These are phyloP conservation scores for Apiotrichum domesticum DNA, from an alignment of 1,284 basidiomycete species.

Conservation along the genomic window DNA sequence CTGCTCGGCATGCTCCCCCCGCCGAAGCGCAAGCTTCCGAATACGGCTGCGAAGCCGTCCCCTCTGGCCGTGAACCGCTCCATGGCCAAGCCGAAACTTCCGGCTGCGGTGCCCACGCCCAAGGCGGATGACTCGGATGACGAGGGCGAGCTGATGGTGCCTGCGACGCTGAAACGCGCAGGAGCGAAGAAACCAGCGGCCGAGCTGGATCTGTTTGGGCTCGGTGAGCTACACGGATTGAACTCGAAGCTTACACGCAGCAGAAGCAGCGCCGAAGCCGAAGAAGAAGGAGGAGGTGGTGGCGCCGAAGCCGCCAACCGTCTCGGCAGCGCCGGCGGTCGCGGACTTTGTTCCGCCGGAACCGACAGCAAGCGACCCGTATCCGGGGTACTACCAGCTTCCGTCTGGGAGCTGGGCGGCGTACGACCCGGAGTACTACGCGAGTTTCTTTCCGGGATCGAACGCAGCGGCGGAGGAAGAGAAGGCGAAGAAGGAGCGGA, in stretches of 20 bases:
- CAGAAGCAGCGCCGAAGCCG: slow-evolving; percentile 11
- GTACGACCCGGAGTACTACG: slow-evolving; percentile 70
- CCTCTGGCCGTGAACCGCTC: slow-evolving; percentile 27
- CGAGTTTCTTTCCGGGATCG: slow-evolving; percentile 51
- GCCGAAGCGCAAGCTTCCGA: slow-evolving; percentile 41
- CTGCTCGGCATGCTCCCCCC: slow-evolving; percentile 45
- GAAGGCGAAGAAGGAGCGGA: slow-evolving; percentile 8
- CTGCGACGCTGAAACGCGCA: slow-evolving; percentile 19
- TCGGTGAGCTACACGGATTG: slow-evolving; percentile 22
- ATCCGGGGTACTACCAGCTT: slow-evolving; percentile 81
- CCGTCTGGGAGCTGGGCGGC: slow-evolving; percentile 73
- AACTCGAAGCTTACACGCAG: slow-evolving; percentile 1
- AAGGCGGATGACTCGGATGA: slow-evolving; percentile 28
- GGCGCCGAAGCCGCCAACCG: slow-evolving; percentile 27
- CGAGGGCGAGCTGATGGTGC: slow-evolving; percentile 6
- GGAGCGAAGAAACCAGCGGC: slow-evolving; percentile 14
- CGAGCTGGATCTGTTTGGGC: slow-evolving; percentile 41
- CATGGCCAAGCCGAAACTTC: slow-evolving; percentile 17
- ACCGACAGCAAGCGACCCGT: slow-evolving; percentile 66
- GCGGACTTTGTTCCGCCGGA: slow-evolving; percentile 64
- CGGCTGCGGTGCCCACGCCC: background rate
- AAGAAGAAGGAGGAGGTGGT: slow-evolving; percentile 1
- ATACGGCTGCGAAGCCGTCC: slow-evolving; percentile 4
- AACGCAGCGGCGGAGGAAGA: slow-evolving; percentile 1
- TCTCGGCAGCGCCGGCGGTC: slow-evolving; percentile 39